Base-by-base conservation (phyloP, 148 eudicot genomes). In the Polygonum aviculare region DNA sequence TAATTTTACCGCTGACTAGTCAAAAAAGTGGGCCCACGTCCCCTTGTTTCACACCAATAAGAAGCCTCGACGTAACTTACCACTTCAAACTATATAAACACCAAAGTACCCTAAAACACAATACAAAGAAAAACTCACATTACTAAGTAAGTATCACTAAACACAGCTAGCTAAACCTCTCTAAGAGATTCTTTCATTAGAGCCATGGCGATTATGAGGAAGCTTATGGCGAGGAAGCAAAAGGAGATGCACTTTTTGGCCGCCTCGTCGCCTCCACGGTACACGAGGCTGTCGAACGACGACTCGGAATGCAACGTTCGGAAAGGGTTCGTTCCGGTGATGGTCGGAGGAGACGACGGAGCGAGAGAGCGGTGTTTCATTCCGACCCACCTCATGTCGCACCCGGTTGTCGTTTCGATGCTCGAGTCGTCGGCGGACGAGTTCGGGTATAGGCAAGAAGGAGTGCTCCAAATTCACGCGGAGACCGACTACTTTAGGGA, bases 341-440 rank as follows among this genome's bases (percentile, higher is more conserved):
- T 77, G 48, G 83, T 77, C 0, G 83, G 79, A 33, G 75, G 19
- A 2, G 33, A 57, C 4, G 78, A 72, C 26, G 74, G 74, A 5
- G 47, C 10, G 67, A 50, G 60, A 12, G 83, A 80, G 77, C 63
- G 74, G 69, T 73, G 77, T 39, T 57, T 77, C 50, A 47, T 77
- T 12, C 77, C 79, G 0, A 65, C 76, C 2, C 45, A 16, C 2
- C 41, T 49, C 14, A 73, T 80, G 75, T 77, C 73, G 60, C 79
- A 77, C 63, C 80, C 83, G 18, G 39, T 76, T 2, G 22, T 80
- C 48, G 45, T 80, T 21, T 70, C 73, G 4, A 48, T 77, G 77
- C 79, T 80, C 15, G 74, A 80, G 22, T 57, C 77, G 6, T 80
- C 79, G 12, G 82, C 82, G 0, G 45, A 80, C 31, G 82, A 77